A percentile compares a stretch with the other conserved stretches of the same genome.
These are phyloP conservation scores for Debaryomyces prosopidis DNA, from an alignment of 805 yeast genomes.

Conservation along the genomic window DNA sequence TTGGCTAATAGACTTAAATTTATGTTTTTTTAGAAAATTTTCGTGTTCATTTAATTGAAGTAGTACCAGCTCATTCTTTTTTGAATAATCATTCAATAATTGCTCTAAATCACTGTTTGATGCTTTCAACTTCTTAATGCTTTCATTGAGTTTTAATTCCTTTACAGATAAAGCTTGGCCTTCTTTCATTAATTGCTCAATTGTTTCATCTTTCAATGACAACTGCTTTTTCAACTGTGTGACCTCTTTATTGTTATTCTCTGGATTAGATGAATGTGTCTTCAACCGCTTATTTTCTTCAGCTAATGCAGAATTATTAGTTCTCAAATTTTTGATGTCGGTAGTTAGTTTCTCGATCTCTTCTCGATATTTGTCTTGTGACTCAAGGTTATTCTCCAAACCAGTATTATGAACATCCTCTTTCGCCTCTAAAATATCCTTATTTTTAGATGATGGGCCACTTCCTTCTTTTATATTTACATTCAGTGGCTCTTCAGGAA, in stretches of 20 bases:
- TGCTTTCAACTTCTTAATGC: conserved; percentile 59
- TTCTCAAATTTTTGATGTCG: neutral
- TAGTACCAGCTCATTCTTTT: conserved; percentile 31
- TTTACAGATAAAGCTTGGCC: conserved; percentile 71
- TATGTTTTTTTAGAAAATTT: conserved; percentile 25
- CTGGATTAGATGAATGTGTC: neutral
- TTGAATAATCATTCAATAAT: conserved; percentile 26
- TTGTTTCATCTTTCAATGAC: conserved; percentile 56
- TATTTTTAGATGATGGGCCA: neutral
- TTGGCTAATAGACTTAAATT: conserved; percentile 28
- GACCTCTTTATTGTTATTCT: neutral
- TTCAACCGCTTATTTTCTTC: neutral
- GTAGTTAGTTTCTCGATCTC: conserved; percentile 2
- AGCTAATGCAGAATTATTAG: neutral
- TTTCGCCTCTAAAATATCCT: neutral
- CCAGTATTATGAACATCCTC: neutral
- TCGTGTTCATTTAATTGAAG: conserved; percentile 41
- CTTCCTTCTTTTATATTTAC: conserved; percentile 1
- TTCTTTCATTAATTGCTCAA: conserved; percentile 68
- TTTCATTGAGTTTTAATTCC: conserved; percentile 67
- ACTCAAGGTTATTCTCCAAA: neutral
- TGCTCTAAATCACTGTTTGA: conserved; percentile 30
- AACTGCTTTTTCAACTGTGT: conserved; percentile 27
- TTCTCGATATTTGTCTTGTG: conserved; percentile 1
- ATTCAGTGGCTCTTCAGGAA: neutral